Percentiles rank a stretch among this genome's conserved stretches.
Conservation (phyloP, 768 basidiomycete species). For the Lyophyllum decastes region DNA sequence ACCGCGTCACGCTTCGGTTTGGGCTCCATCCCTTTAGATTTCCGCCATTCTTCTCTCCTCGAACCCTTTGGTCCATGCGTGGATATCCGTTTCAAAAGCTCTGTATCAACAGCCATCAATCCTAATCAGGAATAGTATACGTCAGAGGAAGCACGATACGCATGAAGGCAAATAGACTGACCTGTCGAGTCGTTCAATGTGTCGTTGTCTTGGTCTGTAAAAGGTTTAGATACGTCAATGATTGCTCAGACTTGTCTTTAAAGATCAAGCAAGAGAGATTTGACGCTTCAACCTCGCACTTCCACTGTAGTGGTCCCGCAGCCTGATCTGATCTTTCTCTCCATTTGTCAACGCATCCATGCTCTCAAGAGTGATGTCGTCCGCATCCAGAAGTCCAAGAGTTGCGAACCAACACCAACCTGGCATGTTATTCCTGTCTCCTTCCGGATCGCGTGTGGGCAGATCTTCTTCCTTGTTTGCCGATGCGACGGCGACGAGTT, state of each 20-base stretch:
- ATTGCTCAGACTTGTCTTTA: slow-evolving; percentile 33
- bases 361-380: slow-evolving; percentile 53
- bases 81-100: slow-evolving; percentile 50
- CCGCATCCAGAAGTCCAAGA: slow-evolving; percentile 60
- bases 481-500: slow-evolving; percentile 53
- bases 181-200: slow-evolving; percentile 31
- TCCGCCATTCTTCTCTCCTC: slow-evolving; percentile 80
- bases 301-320: background rate
- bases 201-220: slow-evolving; percentile 32
- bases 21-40: slow-evolving; percentile 71
- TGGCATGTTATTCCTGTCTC: slow-evolving; percentile 43
- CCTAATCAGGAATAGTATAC: slow-evolving; percentile 33
- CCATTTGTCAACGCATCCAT: slow-evolving; percentile 36
- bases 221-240: slow-evolving; percentile 38
- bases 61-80: slow-evolving; percentile 82
- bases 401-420: slow-evolving; percentile 69
- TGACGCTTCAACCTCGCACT: slow-evolving; percentile 21
- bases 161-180: slow-evolving; percentile 21
- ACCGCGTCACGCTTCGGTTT: slow-evolving; percentile 51
- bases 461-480: slow-evolving; percentile 38
- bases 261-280: slow-evolving; percentile 35
- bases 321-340: slow-evolving; percentile 9
- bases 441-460: slow-evolving; percentile 32
- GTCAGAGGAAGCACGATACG: slow-evolving; percentile 1
- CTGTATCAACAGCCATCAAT: slow-evolving; percentile 56